These are phyloP conservation scores for Candida verbasci DNA, from an alignment of 805 yeast species.

Conservation along the genomic window DNA sequence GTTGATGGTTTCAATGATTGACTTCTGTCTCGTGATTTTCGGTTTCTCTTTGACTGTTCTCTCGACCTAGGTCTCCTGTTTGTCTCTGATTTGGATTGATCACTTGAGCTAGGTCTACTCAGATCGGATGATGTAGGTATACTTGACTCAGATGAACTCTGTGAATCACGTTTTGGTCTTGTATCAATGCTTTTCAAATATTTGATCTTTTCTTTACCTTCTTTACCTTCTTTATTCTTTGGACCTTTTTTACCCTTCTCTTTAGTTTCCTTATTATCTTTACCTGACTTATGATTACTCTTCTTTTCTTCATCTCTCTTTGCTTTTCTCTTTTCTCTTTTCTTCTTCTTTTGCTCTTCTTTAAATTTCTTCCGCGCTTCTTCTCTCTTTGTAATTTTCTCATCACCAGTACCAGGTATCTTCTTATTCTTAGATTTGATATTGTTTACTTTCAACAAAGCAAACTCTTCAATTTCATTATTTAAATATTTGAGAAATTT, in stretches of 20 bases:
- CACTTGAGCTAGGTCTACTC: neutral
- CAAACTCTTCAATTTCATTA: constrained; percentile 10
- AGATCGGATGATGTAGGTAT: neutral
- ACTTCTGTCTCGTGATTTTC: too few relatives aligned
- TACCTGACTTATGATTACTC: constrained; percentile 1
- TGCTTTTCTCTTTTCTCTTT: constrained; percentile 8
- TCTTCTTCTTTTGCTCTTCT: constrained; percentile 9
- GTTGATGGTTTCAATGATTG: neutral
- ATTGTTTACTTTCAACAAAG: constrained; percentile 9
- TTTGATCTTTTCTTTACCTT: neutral
- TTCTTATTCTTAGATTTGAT: constrained; percentile 4
- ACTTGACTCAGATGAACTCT: neutral
- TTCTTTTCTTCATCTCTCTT: constrained; percentile 11
- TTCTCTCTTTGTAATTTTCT: constrained; percentile 9
- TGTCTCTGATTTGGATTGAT: neutral
- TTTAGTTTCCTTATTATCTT: neutral
- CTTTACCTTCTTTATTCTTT: neutral
- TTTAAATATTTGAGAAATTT: constrained; percentile 9
- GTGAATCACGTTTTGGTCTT: neutral
- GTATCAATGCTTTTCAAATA: neutral
- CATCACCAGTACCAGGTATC: constrained; percentile 6
- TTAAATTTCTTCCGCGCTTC: constrained; percentile 10
- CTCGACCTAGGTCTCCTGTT: neutral
- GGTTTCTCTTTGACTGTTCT: neutral
- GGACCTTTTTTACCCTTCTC: neutral